phyloP scores from a whole-genome alignment of 768 basidiomycete genomes.

The Lactifluus piperatus region DNA sequence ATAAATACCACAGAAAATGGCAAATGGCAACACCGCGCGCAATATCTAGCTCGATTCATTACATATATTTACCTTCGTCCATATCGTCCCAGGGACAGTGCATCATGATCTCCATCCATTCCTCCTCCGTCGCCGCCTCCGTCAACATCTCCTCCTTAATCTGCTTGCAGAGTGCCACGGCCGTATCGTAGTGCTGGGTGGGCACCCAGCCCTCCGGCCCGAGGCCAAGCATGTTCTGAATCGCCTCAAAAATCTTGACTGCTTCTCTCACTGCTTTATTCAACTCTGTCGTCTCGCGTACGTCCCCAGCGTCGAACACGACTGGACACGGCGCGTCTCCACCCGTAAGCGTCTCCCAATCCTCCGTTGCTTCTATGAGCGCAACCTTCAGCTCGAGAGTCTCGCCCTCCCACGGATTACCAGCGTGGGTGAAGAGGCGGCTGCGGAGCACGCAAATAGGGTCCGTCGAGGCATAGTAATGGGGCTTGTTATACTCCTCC shows the following conservation, averaged over 20 bases:
- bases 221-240: not conserved
- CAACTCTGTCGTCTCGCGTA: constrained; percentile 35
- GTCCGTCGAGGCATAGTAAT: not conserved
- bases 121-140: too few relatives aligned
- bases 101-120: too few relatives aligned
- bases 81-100: too few relatives aligned
- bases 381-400: constrained; percentile 37
- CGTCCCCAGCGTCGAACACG: constrained; percentile 38
- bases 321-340: constrained; percentile 36
- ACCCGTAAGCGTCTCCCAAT: constrained; percentile 35
- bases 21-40: too few relatives aligned
- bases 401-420: constrained; percentile 40
- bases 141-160: too few relatives aligned
- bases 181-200: too few relatives aligned
- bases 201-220: not conserved
- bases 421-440: constrained; percentile 37
- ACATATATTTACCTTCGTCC: too few relatives aligned
- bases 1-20: too few relatives aligned
- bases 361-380: constrained; percentile 37
- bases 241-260: not conserved
- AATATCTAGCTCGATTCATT: too few relatives aligned
- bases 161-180: too few relatives aligned
- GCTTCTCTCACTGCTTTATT: not conserved
- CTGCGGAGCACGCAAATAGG: constrained; percentile 25
- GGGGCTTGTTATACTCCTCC: constrained; percentile 33